Evolutionary conservation across 208 protist species (phyloP).

Genomic region (Entamoeba invadens): DNA sequence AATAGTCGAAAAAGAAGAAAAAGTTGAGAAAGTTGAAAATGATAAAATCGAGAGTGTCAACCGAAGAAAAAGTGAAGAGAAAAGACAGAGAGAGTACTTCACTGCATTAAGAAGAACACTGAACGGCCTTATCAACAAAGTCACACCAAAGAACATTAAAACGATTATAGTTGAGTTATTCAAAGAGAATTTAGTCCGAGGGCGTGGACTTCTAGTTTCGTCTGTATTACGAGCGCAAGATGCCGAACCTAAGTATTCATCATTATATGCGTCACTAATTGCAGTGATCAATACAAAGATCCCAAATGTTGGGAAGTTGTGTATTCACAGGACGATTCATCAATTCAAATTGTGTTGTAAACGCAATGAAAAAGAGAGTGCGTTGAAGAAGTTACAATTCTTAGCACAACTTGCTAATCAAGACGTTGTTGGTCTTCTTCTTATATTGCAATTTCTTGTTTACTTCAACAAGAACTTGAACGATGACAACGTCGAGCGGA

Average conservation of each 20-base stretch:
- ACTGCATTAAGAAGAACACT: not conserved
- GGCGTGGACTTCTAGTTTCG: not conserved
- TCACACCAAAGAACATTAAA: not conserved
- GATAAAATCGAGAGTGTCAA: not conserved
- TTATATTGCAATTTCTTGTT: not conserved
- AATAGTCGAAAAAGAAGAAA: too few relatives aligned
- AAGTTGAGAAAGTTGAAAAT: not conserved
- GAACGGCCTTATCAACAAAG: not conserved
- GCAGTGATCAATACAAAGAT: conserved; percentile 87
- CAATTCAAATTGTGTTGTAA: not conserved
- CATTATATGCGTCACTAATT: conserved; percentile 76
- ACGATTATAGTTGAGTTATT: not conserved
- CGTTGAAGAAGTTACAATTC: not conserved
- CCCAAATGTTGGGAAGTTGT: not conserved
- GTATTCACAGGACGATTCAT: not conserved
- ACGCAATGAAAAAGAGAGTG: not conserved
- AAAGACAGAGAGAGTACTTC: not conserved
- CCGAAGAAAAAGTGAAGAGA: not conserved
- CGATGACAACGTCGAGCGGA: not conserved
- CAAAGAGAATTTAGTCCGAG: not conserved
- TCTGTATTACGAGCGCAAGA: conserved; percentile 32
- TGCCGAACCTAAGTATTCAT: conserved; percentile 72
- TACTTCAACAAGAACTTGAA: not conserved
- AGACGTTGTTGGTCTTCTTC: not conserved
- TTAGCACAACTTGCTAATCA: not conserved